Evolutionary conservation across 2,329 filamentous ascomycete genomes (phyloP), one percentile per base, ranked within the genome.

Genomic region (Kalaharituber pfeilii): DNA sequence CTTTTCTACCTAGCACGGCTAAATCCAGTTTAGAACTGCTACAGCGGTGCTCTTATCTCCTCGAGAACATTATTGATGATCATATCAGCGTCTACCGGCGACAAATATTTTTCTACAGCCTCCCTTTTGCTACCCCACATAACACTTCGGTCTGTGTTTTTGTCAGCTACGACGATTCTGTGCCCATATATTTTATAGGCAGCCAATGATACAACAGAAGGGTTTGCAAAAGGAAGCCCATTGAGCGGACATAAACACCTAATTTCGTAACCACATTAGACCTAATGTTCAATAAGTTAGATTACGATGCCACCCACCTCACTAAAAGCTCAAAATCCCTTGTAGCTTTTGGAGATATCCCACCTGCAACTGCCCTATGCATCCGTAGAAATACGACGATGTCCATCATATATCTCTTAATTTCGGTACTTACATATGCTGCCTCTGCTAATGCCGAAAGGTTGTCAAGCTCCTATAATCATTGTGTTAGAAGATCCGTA

Each of bases 161-260:
- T 75, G 1, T 70, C 50, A 24, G 52, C 69, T 0, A 82, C 78
- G 53, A 95, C 69, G 28, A 98, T 79, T 7, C 87, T 81, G 69
- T 98, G 91, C 18, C 83, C 74, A 65, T 94, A 98, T 24, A 94
- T 77, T 70, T 96, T 96, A 57, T 79, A 79, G 1, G 82, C 81
- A 4, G 91, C 91, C 47, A 98, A 73, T 6, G 75, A 79, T 20
- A 95, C 81, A 25, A 96, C 75, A 1, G 86, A 84, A 0, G 91
- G 89, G 0, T 88, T 87, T 4, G 86, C 80, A 66, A 82, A 96
- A 62, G 82, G 75, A 15, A 94, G 71, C 0, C 79, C 77, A 66
- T 96, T 89, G 18, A 98, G 72, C 1, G 86, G 79, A 3, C 88
- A 86, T 6, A 98, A 76, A 51, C 80, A 81, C 62, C 73, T 77